These are phyloP conservation scores for Scheffersomyces coipomensis DNA, from an alignment of 805 yeast species.

Conservation along the genomic window DNA sequence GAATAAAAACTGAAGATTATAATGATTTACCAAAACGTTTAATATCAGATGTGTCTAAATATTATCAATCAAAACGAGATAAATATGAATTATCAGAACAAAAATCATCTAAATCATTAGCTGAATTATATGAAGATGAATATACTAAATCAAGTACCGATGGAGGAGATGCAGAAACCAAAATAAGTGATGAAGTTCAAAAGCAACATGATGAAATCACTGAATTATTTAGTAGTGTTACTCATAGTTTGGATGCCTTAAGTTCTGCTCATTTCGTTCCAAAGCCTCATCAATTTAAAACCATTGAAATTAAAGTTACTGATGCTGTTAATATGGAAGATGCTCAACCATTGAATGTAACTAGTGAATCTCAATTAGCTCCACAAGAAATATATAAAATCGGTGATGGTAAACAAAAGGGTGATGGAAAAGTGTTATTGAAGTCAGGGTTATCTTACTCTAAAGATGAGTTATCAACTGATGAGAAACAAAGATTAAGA, in stretches of 20 bases:
- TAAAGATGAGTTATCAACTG: constrained; percentile 77
- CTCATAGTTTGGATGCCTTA: constrained; percentile 78
- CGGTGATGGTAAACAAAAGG: constrained; percentile 37
- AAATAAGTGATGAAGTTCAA: constrained; percentile 60
- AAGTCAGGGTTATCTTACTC: constrained; percentile 79
- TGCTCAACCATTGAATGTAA: constrained; percentile 86
- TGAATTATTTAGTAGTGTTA: constrained; percentile 58
- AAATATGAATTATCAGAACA: constrained; percentile 75
- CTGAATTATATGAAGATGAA: constrained; percentile 90
- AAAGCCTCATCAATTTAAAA: constrained; percentile 72
- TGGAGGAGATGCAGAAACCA: constrained; percentile 29
- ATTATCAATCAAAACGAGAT: constrained; percentile 28
- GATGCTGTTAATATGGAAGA: constrained; percentile 81
- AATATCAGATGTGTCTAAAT: constrained; percentile 63
- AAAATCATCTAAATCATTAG: constrained; percentile 83
- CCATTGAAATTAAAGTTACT: constrained; percentile 72
- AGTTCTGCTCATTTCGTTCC: constrained; percentile 96
- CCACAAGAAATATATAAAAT: constrained; percentile 88
- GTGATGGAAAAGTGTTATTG: constrained; percentile 47
- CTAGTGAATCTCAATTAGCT: constrained; percentile 74
- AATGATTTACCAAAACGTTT: constrained; percentile 81
- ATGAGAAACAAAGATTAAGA: constrained; percentile 83
- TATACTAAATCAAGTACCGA: constrained; percentile 35
- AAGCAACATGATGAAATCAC: constrained; percentile 77
- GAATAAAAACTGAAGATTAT: constrained; percentile 73